Conservation (phyloP, 169 alveolate species). For the Plasmodium gonderi region DNA sequence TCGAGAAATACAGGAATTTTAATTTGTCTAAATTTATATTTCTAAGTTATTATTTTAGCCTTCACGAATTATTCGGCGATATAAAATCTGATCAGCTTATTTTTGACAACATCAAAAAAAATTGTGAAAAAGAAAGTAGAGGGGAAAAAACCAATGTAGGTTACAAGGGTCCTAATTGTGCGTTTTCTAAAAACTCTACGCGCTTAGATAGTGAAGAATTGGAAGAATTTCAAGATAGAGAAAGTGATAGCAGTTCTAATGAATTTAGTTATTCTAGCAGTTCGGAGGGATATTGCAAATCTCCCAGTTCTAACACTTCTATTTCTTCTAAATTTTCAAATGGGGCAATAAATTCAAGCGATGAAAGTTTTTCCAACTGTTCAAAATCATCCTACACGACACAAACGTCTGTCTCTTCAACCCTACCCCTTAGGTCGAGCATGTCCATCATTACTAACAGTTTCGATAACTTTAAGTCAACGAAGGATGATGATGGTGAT, state of each 20-base stretch:
- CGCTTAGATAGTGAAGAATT: background rate
- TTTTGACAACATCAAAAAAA: background rate
- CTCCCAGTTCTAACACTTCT: background rate
- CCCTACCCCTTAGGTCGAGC: background rate
- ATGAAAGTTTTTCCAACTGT: background rate
- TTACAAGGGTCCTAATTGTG: background rate
- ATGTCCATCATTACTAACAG: background rate
- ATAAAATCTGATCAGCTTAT: background rate
- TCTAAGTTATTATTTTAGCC: constrained; percentile 43
- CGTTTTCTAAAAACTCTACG: background rate
- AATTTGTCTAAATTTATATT: constrained; percentile 55
- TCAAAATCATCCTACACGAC: background rate
- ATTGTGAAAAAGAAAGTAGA: background rate
- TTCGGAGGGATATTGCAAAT: background rate
- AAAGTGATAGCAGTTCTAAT: background rate
- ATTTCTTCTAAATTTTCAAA: background rate
- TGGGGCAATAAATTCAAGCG: background rate
- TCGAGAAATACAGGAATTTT: constrained; percentile 18
- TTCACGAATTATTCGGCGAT: background rate
- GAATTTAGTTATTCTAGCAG: background rate
- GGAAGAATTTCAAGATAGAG: too few species aligned
- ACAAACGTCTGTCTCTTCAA: background rate
- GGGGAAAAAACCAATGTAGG: background rate
- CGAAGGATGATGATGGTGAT: background rate
- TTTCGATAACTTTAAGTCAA: background rate